These are phyloP conservation scores for Trichoderma reesei DNA, from an alignment of 495 filamentous ascomycete species.

Conservation along the genomic window DNA sequence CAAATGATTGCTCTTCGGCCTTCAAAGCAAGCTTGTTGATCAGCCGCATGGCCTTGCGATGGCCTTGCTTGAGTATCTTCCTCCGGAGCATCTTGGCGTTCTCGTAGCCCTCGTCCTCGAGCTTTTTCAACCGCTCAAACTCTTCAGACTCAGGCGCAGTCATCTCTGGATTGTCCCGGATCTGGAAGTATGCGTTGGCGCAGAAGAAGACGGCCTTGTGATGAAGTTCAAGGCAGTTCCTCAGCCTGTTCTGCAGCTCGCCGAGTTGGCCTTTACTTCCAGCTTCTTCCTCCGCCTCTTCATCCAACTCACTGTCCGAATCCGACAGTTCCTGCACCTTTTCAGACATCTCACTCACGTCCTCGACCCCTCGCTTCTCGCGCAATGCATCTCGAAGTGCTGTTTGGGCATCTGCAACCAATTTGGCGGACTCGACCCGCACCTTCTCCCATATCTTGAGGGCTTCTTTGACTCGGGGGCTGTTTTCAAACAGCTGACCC, in stretches of 20 bases:
- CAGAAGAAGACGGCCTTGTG: conserved; percentile 79
- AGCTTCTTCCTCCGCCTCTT: conserved; percentile 22
- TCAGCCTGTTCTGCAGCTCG: conserved; percentile 55
- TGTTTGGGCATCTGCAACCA: conserved; percentile 56
- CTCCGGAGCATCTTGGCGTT: conserved; percentile 63
- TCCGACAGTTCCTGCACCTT: conserved; percentile 11
- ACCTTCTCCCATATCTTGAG: conserved; percentile 57
- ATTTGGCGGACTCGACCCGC: conserved; percentile 38
- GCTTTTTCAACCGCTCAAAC: conserved; percentile 52
- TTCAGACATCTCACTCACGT: conserved; percentile 14
- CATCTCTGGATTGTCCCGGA: conserved; percentile 57
- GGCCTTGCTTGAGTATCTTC: conserved; percentile 52
- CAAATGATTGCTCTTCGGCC: conserved; percentile 42
- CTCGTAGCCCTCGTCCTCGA: conserved; percentile 66
- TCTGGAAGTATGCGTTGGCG: conserved; percentile 72
- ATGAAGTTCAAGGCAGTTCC: conserved; percentile 64
- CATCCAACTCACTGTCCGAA: conserved; percentile 32
- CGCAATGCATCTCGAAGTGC: conserved; percentile 44
- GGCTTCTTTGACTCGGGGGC: conserved; percentile 42
- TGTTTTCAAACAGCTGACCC: conserved; percentile 68
- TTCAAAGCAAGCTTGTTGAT: conserved; percentile 42
- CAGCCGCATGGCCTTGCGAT: conserved; percentile 24
- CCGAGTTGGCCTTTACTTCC: conserved; percentile 27
- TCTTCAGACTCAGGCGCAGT: conserved; percentile 55
- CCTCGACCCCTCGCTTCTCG: background rate